Base-by-base conservation (phyloP, 345 rosid species). In the Garcia nutans region DNA sequence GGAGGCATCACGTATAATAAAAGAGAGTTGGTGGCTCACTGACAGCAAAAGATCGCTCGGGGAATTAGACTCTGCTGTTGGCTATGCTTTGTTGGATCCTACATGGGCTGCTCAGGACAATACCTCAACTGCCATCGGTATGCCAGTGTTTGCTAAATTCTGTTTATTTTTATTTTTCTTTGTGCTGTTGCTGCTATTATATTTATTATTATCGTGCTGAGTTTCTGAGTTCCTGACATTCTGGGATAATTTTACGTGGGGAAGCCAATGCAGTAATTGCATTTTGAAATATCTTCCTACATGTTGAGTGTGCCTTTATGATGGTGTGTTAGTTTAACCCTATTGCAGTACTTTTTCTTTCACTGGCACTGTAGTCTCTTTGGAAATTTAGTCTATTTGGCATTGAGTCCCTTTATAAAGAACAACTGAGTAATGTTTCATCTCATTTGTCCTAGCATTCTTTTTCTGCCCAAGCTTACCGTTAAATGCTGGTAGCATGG, bases 71-170 rank as follows among this genome's bases (percentile, higher is more conserved):
- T 89, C 97, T 44, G 99, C 99, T 65, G 94, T 88, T 78, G 92
- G 92, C 76, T 96, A 92, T 82, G 99, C 98, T 80, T 87, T 93
- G 84, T 80, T 96, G 86, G 98, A 96, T 87, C 98, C 99, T 78
- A 88, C 97, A 49, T 93, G 98, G 97, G 98, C 99, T 84, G 94
- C 99, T 81, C 98, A 93, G 81, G 99, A 96, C 84, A 93, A 89
- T 78, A 93, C 99, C 68, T 96, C 98, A 20, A 93, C 99, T 3
- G 97, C 97, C 74, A 92, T 96, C 75, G 98, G 97, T 96, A 90
- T 68, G 77, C 59, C 26, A 17, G 57, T 65, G 28, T 10, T 16
- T 44, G 8, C 70, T 17, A 19, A 26, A 5, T 65, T 19, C 37
- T 41, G 8, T 37, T 65, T 55, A 7, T 20, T 13, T 31, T 65